Evolutionary conservation across 306 rosid genomes (phyloP), one percentile per base, ranked within the genome.

Genomic region (Trichosanthes truncata): DNA sequence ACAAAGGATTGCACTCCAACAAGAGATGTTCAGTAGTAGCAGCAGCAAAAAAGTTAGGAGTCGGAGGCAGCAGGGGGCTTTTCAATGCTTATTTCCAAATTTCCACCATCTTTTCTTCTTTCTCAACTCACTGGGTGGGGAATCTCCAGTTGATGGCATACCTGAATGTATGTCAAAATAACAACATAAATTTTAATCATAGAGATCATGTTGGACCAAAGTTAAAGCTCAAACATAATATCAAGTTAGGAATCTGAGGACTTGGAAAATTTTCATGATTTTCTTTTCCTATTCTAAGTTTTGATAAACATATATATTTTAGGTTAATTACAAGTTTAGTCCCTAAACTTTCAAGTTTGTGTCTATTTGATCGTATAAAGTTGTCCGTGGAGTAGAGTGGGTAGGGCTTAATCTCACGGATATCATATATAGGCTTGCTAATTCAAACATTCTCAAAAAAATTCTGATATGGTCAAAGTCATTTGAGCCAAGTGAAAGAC

Each of bases 31-130:
- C 1, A 41, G 52, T 21, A 21, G 21, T n/a, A 20, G 5, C 55
- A 73, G 56, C 26, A 57, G 6, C 12, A 61, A 60, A 78, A 60
- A 17, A 12, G 18, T 25, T 25, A 10, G 41, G 52, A 78, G 59
- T 41, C 67, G 9, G 65, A 17, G 57, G 43, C 53, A 43, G 36
- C 15, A 43, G 26, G 26, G 26, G 26, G 26, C 57, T 61, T 29
- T 25, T 76, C 87, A 90, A 74, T 88, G 87, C 85, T 88, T 90
- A 62, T 82, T 89, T 78, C 97, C 88, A 78, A 92, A 90, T 78
- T 31, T 88, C 98, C 98, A 92, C 97, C 96, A 89, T 62, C 62
- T 91, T 90, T 83, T 89, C 89, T 90, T 91, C 89, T 88, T 94
- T 80, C 89, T 89, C 26, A 79, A 82, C 73, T 89, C 97, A 65